phyloP scores from a whole-genome alignment of 2,329 filamentous ascomycete species.

The Rhynchosporium secalis region DNA sequence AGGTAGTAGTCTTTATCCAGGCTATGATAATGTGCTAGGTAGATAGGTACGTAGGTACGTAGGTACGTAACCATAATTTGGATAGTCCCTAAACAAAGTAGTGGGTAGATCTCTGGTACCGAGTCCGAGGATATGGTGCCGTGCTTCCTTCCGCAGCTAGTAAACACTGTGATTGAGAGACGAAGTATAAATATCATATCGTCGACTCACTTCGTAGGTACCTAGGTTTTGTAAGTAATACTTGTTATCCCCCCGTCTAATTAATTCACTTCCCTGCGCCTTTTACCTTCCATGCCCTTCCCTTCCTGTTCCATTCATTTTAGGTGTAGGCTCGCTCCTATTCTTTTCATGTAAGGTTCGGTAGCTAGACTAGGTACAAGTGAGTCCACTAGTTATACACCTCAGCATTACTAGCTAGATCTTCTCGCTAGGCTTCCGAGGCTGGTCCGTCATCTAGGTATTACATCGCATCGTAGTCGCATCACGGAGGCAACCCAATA shows the following conservation, averaged over 20 bases:
- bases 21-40: too few species aligned
- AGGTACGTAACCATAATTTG: too few species aligned
- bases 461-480: not conserved
- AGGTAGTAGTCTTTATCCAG: too few species aligned
- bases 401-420: not conserved
- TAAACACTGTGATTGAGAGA: too few species aligned
- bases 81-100: too few species aligned
- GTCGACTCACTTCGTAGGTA: too few species aligned
- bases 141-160: not conserved
- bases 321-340: not conserved
- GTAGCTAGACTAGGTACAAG: not conserved
- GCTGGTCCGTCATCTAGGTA: not conserved
- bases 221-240: too few species aligned
- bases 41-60: too few species aligned
- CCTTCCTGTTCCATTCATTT: not conserved
- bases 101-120: too few species aligned
- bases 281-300: not conserved
- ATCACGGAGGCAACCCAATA: not conserved
- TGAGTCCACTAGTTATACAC: not conserved
- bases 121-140: not conserved
- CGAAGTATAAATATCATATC: too few species aligned
- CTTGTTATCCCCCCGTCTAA: too few species aligned
- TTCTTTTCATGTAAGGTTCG: not conserved
- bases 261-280: not conserved
- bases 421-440: slow-evolving; percentile 1